These are phyloP conservation scores for Acanthochlamys bracteata DNA, from an alignment of 106 monocot genomes.

Conservation along the genomic window DNA sequence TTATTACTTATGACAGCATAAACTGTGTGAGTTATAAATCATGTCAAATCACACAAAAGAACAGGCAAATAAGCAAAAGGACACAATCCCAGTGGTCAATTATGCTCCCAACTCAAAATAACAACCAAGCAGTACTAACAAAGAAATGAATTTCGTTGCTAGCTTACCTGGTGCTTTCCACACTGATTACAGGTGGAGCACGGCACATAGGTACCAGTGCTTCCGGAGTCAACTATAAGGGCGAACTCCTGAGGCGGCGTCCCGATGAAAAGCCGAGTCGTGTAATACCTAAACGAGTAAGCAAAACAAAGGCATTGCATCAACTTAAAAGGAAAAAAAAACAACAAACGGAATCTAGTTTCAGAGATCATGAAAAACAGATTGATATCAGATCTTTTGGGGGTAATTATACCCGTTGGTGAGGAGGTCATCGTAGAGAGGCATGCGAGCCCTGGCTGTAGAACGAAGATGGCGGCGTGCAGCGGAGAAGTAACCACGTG, in stretches of 20 bases:
- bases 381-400: background rate
- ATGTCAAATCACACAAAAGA: no score
- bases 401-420: conserved; percentile 44
- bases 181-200: conserved; percentile 62
- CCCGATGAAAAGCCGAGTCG: conserved; percentile 53
- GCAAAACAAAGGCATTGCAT: no score
- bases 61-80: no score
- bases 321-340: background rate
- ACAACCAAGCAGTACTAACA: no score
- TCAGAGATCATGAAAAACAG: background rate
- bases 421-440: conserved; percentile 78
- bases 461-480: conserved; percentile 12
- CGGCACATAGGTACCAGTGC: conserved; percentile 73
- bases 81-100: no score
- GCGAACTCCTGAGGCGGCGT: conserved; percentile 71
- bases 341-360: conserved; percentile 1
- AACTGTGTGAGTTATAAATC: no score
- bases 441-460: conserved; percentile 38
- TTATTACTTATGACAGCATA: no score
- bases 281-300: conserved; percentile 44
- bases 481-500: conserved; percentile 10
- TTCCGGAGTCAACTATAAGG: conserved; percentile 68
- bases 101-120: no score
- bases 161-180: conserved; percentile 55
- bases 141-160: background rate